Percentiles rank a stretch among this genome's conserved stretches.
phyloP scores from a whole-genome alignment of 2,329 filamentous ascomycete species.

The Aspergillus niger region DNA sequence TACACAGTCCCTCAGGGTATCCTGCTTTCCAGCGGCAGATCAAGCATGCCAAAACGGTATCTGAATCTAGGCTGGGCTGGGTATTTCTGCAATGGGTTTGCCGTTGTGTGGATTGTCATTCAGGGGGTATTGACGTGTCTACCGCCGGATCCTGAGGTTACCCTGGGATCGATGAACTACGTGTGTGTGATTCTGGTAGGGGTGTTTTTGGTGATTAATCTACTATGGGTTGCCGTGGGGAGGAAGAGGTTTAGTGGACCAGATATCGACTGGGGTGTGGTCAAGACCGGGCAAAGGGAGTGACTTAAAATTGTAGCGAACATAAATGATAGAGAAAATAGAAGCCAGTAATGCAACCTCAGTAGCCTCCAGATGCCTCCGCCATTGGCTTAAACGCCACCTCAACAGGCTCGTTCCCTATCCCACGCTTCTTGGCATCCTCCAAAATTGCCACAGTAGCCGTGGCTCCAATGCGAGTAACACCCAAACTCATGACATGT shows the following conservation, averaged over 20 bases:
- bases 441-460: constrained; percentile 58
- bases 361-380: constrained; percentile 21
- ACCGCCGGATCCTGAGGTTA: neutral
- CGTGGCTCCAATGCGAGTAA: constrained; percentile 59
- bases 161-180: neutral
- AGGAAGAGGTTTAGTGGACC: neutral
- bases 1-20: constrained; percentile 49
- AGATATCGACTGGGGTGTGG: neutral
- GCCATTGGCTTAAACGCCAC: constrained; percentile 28
- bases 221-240: neutral
- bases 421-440: constrained; percentile 56
- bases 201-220: neutral
- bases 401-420: constrained; percentile 38
- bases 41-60: constrained; percentile 22
- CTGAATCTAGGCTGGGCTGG: constrained; percentile 17
- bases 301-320: neutral
- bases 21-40: constrained; percentile 40
- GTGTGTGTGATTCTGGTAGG: neutral
- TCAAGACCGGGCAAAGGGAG: no score
- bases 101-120: constrained; percentile 11
- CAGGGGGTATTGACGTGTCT: constrained; percentile 10
- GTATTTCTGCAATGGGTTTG: constrained; percentile 5
- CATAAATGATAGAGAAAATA: neutral
- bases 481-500: constrained; percentile 56
- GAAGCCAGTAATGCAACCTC: neutral